Evolutionary conservation across 2,329 filamentous ascomycete species (phyloP).

Genomic region (Fusarium piperis): DNA sequence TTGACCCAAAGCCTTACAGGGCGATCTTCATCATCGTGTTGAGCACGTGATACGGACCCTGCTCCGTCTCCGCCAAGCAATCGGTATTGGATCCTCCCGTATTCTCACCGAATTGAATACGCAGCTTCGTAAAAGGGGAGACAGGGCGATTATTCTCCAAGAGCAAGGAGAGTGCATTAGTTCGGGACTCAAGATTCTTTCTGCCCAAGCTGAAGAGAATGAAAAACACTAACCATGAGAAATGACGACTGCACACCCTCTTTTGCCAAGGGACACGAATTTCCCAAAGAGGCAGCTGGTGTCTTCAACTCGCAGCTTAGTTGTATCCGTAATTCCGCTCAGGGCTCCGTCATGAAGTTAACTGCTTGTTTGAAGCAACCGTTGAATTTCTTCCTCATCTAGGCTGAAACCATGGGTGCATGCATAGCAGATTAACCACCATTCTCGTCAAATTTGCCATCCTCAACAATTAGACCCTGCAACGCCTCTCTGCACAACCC

Average conservation of each 20-base stretch:
- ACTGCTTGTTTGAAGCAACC: neutral
- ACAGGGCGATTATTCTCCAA: neutral
- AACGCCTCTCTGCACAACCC: neutral
- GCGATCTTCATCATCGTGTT: neutral
- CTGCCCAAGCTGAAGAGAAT: conserved; percentile 22
- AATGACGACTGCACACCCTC: conserved; percentile 5
- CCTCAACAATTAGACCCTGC: conserved; percentile 9
- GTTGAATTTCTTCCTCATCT: neutral
- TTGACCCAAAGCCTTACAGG: neutral
- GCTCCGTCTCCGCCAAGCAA: neutral
- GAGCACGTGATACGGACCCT: neutral
- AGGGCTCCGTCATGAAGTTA: neutral
- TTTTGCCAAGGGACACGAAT: conserved; percentile 23
- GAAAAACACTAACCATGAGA: conserved; percentile 5
- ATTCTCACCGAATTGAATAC: neutral
- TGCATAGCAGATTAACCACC: conserved; percentile 6
- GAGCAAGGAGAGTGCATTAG: neutral
- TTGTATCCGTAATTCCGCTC: conserved; percentile 21
- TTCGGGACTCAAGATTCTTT: conserved; percentile 11
- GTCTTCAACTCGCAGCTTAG: neutral
- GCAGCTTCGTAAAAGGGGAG: neutral
- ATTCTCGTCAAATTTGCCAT: neutral
- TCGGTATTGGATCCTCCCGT: neutral
- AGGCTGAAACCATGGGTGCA: neutral
- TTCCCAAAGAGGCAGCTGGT: conserved; percentile 23